Evolutionary conservation across 352 stramenopile genomes (phyloP).

Genomic region (Phytophthora sp.): DNA sequence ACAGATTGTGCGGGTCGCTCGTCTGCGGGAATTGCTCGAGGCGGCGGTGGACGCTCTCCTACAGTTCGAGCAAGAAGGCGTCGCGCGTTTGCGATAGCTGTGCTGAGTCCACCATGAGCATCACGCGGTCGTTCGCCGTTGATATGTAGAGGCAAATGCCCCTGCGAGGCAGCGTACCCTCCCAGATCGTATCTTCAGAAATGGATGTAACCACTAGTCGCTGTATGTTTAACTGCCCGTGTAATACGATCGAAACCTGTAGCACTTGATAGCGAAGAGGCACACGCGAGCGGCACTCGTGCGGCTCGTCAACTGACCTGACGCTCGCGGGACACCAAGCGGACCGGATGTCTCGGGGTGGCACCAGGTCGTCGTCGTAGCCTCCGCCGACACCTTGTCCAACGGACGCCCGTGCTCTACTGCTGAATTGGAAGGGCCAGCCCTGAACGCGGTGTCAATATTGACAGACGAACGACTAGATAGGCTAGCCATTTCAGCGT

Average conservation of each 20-base stretch:
- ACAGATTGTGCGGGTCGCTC: conserved; percentile 79
- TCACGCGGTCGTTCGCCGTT: conserved; percentile 38
- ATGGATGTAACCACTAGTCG: not conserved
- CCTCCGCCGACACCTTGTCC: conserved; percentile 1
- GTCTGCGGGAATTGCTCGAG: conserved; percentile 87
- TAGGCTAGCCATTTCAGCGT: conserved; percentile 2
- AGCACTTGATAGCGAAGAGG: conserved; percentile 22
- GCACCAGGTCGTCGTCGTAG: too few relatives aligned
- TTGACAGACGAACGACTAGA: conserved; percentile 5
- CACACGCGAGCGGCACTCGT: not conserved
- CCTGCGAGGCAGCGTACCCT: too few relatives aligned
- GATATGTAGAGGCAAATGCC: conserved; percentile 28
- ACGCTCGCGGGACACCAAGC: conserved; percentile 1
- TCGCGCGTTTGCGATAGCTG: conserved; percentile 82
- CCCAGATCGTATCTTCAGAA: conserved; percentile 19
- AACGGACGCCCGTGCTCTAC: conserved; percentile 13
- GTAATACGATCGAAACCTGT: conserved; percentile 31
- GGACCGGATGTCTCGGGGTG: conserved; percentile 12
- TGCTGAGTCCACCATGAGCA: conserved; percentile 49
- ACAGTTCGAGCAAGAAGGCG: conserved; percentile 80
- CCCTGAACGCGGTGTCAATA: conserved; percentile 3
- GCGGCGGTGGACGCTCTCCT: conserved; percentile 77
- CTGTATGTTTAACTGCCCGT: not conserved
- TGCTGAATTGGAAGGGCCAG: conserved; percentile 28
- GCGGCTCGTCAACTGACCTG: not conserved